Evolutionary conservation across 805 yeast genomes (phyloP).

Genomic region (Pichia insulana): DNA sequence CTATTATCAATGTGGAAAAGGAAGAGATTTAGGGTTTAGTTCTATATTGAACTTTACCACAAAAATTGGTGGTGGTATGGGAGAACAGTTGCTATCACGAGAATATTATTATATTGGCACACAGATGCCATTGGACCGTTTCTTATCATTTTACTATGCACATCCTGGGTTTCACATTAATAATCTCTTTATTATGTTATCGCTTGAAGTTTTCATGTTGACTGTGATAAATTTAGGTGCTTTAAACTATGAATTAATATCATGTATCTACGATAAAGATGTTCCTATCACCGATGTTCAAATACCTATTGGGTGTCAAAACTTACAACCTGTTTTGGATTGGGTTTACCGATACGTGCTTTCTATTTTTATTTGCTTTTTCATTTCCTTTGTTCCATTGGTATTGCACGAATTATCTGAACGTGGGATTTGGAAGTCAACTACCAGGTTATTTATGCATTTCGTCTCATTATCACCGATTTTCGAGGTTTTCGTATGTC

Average conservation of each 20-base stretch:
- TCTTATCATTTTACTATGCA: slow-evolving; percentile 89
- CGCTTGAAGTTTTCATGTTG: slow-evolving; percentile 81
- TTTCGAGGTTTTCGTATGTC: slow-evolving; percentile 93
- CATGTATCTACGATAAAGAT: slow-evolving; percentile 58
- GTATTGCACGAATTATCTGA: slow-evolving; percentile 83
- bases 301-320: slow-evolving; percentile 77
- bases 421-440: slow-evolving; percentile 72
- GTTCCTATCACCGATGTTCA: slow-evolving; percentile 67
- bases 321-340: slow-evolving; percentile 72
- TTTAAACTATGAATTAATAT: slow-evolving; percentile 58
- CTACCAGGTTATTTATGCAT: slow-evolving; percentile 63
- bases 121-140: slow-evolving; percentile 78
- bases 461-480: slow-evolving; percentile 77
- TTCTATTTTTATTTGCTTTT: slow-evolving; percentile 87
- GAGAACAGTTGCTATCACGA: slow-evolving; percentile 86
- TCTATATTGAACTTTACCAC: slow-evolving; percentile 90
- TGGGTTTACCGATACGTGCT: slow-evolving; percentile 88
- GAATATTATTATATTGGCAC: slow-evolving; percentile 91
- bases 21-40: slow-evolving; percentile 89
- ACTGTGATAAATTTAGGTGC: slow-evolving; percentile 75
- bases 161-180: slow-evolving; percentile 95
- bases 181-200: slow-evolving; percentile 76
- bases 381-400: slow-evolving; percentile 83
- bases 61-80: slow-evolving; percentile 98
- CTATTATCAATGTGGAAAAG: slow-evolving; percentile 94